These are phyloP conservation scores for Penicillium lividum DNA, from an alignment of 495 filamentous ascomycete genomes.

Conservation along the genomic window DNA sequence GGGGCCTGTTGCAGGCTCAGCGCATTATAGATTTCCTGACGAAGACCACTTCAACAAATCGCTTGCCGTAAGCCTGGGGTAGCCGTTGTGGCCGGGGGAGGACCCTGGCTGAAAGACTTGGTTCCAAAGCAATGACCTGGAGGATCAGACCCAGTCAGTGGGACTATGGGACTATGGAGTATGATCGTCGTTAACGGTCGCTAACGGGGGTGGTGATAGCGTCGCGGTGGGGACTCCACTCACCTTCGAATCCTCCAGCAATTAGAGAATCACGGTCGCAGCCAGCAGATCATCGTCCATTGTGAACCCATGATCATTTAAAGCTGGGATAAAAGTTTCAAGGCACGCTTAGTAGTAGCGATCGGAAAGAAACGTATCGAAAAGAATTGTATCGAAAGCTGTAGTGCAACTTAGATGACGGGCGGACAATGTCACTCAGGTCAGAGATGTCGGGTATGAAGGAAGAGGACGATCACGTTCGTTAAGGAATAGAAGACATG, in stretches of 20 bases:
- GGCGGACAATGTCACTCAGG: constrained; percentile 50
- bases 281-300: constrained; percentile 60
- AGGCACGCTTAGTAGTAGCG: constrained; percentile 54
- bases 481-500: constrained; percentile 27
- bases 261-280: constrained; percentile 60
- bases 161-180: constrained; percentile 24
- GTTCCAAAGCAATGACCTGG: constrained; percentile 30
- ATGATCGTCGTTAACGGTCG: background rate
- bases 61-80: constrained; percentile 29
- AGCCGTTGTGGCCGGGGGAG: constrained; percentile 20
- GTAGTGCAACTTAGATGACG: constrained; percentile 53
- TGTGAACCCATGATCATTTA: constrained; percentile 47
- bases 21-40: constrained; percentile 30
- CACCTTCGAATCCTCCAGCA: constrained; percentile 63
- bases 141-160: constrained; percentile 31
- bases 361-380: constrained; percentile 48
- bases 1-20: constrained; percentile 29
- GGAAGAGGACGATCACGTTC: constrained; percentile 17
- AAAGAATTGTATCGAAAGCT: constrained; percentile 45
- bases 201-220: background rate
- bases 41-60: constrained; percentile 30
- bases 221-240: constrained; percentile 9
- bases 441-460: background rate
- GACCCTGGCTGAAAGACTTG: constrained; percentile 27
- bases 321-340: constrained; percentile 48